phyloP scores from a whole-genome alignment of 2,329 filamentous ascomycete species.

The Diaporthe citriasiana region DNA sequence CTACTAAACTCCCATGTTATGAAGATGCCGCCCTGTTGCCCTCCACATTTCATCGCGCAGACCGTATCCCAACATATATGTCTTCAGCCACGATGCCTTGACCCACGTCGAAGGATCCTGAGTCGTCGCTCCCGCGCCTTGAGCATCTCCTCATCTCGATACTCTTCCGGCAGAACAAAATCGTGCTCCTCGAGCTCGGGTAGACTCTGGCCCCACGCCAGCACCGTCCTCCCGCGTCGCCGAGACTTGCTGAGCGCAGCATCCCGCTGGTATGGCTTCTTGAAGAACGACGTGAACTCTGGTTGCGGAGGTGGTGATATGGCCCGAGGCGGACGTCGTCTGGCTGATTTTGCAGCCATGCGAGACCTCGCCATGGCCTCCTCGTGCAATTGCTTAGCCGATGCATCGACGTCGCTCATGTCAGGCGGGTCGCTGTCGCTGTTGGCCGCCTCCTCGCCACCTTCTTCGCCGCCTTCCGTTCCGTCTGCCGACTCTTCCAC shows the following conservation, averaged over 20 bases:
- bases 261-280: slow-evolving; percentile 83
- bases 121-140: slow-evolving; percentile 73
- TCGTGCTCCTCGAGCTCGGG: slow-evolving; percentile 80
- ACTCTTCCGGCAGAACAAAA: slow-evolving; percentile 81
- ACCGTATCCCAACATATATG: background rate
- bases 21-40: background rate
- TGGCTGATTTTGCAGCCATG: slow-evolving; percentile 52
- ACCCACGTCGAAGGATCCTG: slow-evolving; percentile 63
- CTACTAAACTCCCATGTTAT: slow-evolving; percentile 9
- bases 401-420: slow-evolving; percentile 78
- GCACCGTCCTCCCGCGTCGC: slow-evolving; percentile 76
- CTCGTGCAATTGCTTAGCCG: slow-evolving; percentile 80
- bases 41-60: background rate
- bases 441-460: slow-evolving; percentile 48
- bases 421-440: slow-evolving; percentile 70
- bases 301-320: slow-evolving; percentile 54
- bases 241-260: slow-evolving; percentile 81
- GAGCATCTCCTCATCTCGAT: slow-evolving; percentile 68
- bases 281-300: slow-evolving; percentile 90
- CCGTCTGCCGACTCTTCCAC: slow-evolving; percentile 47
- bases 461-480: slow-evolving; percentile 46
- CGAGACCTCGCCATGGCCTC: slow-evolving; percentile 73
- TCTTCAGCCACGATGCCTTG: slow-evolving; percentile 40
- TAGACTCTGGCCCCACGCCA: slow-evolving; percentile 86
- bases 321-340: slow-evolving; percentile 49